Evolutionary conservation across 805 yeast genomes (phyloP).

Genomic region (Yarrowia sp.): DNA sequence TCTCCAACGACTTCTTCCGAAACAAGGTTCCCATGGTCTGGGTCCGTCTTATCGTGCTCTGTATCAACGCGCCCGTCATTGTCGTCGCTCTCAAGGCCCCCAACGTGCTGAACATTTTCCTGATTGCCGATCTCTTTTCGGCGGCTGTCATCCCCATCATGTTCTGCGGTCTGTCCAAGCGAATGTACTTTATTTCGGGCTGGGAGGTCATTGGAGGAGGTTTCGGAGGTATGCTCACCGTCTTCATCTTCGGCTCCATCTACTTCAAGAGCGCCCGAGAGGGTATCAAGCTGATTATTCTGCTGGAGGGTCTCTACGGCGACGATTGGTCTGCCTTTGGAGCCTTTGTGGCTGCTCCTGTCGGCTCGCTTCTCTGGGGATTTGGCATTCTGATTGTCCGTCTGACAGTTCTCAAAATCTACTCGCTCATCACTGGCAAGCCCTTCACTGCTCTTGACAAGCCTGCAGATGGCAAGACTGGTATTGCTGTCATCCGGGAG

Average conservation of each 20-base stretch:
- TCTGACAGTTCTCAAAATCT: conserved; percentile 43
- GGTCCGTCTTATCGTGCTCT: conserved; percentile 71
- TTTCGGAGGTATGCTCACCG: conserved; percentile 78
- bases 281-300: conserved; percentile 77
- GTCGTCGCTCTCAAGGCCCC: conserved; percentile 86
- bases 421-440: conserved; percentile 51
- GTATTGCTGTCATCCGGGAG: conserved; percentile 30
- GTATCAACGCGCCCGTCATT: conserved; percentile 84
- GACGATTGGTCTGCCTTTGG: conserved; percentile 95
- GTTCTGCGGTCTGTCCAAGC: conserved; percentile 75
- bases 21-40: conserved; percentile 73
- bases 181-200: conserved; percentile 74
- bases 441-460: conserved; percentile 52
- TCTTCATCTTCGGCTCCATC: conserved; percentile 82
- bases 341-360: conserved; percentile 90
- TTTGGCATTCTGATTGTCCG: conserved; percentile 56
- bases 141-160: conserved; percentile 85
- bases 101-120: conserved; percentile 81
- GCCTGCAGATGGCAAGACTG: conserved; percentile 42
- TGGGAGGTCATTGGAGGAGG: conserved; percentile 86
- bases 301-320: conserved; percentile 70
- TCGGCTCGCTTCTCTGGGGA: conserved; percentile 73
- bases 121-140: conserved; percentile 89
- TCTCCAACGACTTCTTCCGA: conserved; percentile 88
- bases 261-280: conserved; percentile 75